Evolutionary conservation across 768 basidiomycete genomes (phyloP).

Genomic region (Tulasnella sp.): DNA sequence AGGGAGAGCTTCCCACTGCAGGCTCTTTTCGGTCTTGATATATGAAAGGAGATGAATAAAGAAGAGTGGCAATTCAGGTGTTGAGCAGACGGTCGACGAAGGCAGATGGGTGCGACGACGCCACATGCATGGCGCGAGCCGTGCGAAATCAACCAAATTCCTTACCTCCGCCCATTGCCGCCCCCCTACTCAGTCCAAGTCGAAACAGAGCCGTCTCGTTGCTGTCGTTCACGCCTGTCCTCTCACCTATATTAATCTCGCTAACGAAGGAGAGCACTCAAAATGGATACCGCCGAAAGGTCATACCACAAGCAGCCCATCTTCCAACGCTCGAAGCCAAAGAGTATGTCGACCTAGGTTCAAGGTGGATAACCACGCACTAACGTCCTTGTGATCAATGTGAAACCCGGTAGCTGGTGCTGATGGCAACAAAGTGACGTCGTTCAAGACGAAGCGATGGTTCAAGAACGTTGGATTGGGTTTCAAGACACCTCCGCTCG

Average conservation of each 20-base stretch:
- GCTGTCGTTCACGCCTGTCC: neutral
- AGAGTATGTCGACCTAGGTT: conserved; percentile 62
- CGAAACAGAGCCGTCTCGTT: conserved; percentile 14
- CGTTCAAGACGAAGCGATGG: conserved; percentile 92
- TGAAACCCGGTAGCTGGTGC: conserved; percentile 26
- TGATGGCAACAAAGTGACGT: conserved; percentile 90
- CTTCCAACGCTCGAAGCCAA: conserved; percentile 96
- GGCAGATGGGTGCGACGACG: neutral
- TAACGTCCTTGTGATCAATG: neutral
- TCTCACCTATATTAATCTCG: neutral
- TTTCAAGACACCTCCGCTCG: conserved; percentile 95
- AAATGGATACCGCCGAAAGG: conserved; percentile 77
- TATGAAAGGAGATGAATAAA: too few relatives aligned
- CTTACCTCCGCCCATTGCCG: conserved; percentile 14
- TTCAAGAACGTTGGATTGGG: conserved; percentile 98
- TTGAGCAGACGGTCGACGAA: too few relatives aligned
- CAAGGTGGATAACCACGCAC: neutral
- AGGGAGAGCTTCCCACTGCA: too few relatives aligned
- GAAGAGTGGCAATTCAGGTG: too few relatives aligned
- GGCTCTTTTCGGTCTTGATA: too few relatives aligned
- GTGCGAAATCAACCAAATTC: conserved; percentile 29
- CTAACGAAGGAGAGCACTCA: neutral
- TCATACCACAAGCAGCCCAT: conserved; percentile 97
- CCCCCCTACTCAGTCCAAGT: neutral
- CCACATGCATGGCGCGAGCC: neutral